Conservation (phyloP, 768 basidiomycete genomes). For the Leccinum longicurvipes region DNA sequence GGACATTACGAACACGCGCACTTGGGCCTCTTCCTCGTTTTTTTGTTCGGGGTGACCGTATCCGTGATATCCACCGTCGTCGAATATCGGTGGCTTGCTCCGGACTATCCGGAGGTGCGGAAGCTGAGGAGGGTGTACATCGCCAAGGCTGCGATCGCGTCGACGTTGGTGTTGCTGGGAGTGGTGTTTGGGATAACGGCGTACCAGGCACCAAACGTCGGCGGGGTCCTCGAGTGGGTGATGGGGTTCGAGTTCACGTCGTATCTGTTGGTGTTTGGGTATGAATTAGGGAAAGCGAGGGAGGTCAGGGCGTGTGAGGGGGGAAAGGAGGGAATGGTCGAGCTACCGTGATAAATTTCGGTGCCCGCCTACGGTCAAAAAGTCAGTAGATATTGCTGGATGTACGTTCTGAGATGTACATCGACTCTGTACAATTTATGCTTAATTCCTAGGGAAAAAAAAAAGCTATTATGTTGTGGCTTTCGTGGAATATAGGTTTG, state of each 20-base stretch:
- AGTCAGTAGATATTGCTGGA: not conserved
- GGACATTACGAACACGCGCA: conserved; percentile 50
- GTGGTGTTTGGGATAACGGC: conserved; percentile 60
- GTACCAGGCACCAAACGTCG: conserved; percentile 43
- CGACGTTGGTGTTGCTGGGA: conserved; percentile 54
- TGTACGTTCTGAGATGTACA: not conserved
- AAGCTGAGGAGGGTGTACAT: conserved; percentile 54
- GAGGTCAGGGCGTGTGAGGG: not conserved
- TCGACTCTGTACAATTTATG: not conserved
- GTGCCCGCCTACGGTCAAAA: not conserved
- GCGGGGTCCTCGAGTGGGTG: conserved; percentile 71
- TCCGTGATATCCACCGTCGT: conserved; percentile 74
- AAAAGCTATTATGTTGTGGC: too few species aligned
- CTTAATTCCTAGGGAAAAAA: not conserved
- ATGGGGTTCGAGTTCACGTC: conserved; percentile 72
- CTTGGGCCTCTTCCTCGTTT: conserved; percentile 61
- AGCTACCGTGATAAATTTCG: not conserved
- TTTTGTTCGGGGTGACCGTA: conserved; percentile 67
- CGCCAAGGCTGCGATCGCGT: conserved; percentile 58
- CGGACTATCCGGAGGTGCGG: conserved; percentile 45
- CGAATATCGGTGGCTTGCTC: conserved; percentile 67
- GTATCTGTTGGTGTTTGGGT: conserved; percentile 69
- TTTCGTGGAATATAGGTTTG: too few species aligned
- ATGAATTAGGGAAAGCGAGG: conserved; percentile 61
- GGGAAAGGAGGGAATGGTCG: conserved; percentile 1